Base-by-base conservation (phyloP, 148 eudicot genomes). In the Fallopia convolvulus region DNA sequence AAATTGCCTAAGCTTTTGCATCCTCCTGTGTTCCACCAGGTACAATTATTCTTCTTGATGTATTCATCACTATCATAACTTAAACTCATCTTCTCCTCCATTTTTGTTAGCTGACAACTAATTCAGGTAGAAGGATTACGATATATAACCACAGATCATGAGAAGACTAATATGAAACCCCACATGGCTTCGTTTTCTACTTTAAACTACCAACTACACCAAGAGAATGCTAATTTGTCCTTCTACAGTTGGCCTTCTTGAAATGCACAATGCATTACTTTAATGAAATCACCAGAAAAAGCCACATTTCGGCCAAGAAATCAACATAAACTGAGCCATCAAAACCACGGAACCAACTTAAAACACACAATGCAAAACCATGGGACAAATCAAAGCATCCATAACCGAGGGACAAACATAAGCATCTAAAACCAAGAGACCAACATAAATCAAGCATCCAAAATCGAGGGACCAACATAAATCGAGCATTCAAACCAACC, bases 1-100 rank as follows among this genome's bases (percentile, higher is more conserved):
- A 26, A 26, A 26, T 26, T 26, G 30, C 30, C 30, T 26, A 26
- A 26, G 30, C 30, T 26, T 26, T 26, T 26, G 30, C 30, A 26
- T 26, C 30, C 30, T 26, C 30, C 30, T 26, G 30, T 26, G 30
- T 26, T 26, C 30, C 30, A 26, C 30, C 30, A 26, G 30, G 30
- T 26, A 26, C 85, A 94, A 81, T 81, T 92, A 81, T 81, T 92
- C 96, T 33, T 93, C 92, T 81, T 94, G 96, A 68, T 92, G 92
- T 70, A 92, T 91, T 88, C 92, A 90, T 83, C 97, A 92, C 82
- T 94, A 97, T 97, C 97, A 94, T 77, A 88, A 78, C 87, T 94
- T 94, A 72, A 80, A 85, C 71, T 97, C 97, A 76, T 94, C 92
- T 63, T 87, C 99, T 61, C 87, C 90, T 77, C 87, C 97, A 84